Evolutionary conservation across 2,329 filamentous ascomycete species (phyloP).

Genomic region (Rutstroemia sp.): DNA sequence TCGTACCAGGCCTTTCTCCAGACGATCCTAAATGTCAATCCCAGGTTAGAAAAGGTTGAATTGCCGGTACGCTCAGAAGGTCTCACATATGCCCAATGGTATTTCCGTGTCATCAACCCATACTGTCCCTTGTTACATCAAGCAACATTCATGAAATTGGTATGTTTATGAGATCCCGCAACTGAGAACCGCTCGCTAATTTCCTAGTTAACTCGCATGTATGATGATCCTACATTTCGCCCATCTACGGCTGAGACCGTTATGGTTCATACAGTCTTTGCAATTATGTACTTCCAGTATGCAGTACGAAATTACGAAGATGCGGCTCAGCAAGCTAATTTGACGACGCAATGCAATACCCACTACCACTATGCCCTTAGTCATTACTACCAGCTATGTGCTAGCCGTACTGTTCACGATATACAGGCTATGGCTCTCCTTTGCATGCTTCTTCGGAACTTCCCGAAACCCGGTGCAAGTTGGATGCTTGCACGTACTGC

Average conservation of each 20-base stretch:
- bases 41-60: constrained; percentile 45
- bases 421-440: constrained; percentile 70
- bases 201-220: constrained; percentile 54
- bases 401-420: constrained; percentile 54
- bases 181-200: constrained; percentile 2
- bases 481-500: constrained; percentile 60
- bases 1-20: constrained; percentile 65
- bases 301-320: constrained; percentile 60
- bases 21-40: constrained; percentile 54
- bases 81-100: constrained; percentile 66
- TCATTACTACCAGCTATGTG: constrained; percentile 58
- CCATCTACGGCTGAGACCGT: constrained; percentile 59
- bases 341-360: constrained; percentile 61
- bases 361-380: constrained; percentile 72
- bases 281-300: constrained; percentile 70
- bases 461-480: constrained; percentile 71
- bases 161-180: constrained; percentile 33
- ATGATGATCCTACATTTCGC: constrained; percentile 59
- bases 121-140: constrained; percentile 74
- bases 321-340: constrained; percentile 42
- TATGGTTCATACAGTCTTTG: constrained; percentile 71
- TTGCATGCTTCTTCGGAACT: constrained; percentile 63
- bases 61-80: constrained; percentile 59
- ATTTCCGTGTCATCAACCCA: constrained; percentile 62
- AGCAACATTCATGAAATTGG: constrained; percentile 61